phyloP scores from a whole-genome alignment of 768 basidiomycete genomes.

The Lactarius hengduanensis region DNA sequence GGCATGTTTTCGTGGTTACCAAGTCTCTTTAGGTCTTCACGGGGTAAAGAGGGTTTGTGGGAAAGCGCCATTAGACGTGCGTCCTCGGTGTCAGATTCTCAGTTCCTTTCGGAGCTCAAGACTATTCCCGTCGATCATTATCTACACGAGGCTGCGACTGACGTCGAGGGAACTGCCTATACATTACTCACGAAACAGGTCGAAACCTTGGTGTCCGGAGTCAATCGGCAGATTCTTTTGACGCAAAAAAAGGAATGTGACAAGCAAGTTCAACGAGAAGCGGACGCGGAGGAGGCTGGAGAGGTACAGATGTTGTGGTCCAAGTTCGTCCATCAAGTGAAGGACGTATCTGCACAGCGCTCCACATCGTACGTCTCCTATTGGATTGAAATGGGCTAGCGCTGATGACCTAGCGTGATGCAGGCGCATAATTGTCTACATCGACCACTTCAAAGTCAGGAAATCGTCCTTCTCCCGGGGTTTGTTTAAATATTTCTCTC shows the following conservation, averaged over 20 bases:
- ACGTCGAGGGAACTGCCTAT: conserved; percentile 4
- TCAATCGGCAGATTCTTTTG: background rate
- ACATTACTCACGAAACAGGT: conserved; percentile 7
- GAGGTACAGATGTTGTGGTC: background rate
- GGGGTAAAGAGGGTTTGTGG: conserved; percentile 6
- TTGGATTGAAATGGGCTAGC: background rate
- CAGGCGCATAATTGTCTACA: background rate
- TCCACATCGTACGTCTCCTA: conserved; percentile 9
- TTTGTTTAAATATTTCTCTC: background rate
- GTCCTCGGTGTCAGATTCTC: conserved; percentile 1
- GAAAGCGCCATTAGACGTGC: conserved; percentile 1
- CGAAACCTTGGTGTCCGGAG: background rate
- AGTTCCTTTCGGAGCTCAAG: conserved; percentile 17
- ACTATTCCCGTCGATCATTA: background rate
- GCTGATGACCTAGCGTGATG: background rate
- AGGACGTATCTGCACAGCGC: conserved; percentile 1
- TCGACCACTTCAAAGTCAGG: background rate
- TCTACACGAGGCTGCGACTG: background rate
- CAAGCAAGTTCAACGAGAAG: conserved; percentile 14
- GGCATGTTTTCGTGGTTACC: background rate
- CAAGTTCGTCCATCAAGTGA: conserved; percentile 10
- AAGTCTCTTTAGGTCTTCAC: background rate
- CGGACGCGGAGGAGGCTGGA: background rate
- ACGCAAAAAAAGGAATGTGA: conserved; percentile 19
- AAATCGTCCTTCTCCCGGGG: background rate